Evolutionary conservation across 306 rosid species (phyloP).

Genomic region (Quercus alba): DNA sequence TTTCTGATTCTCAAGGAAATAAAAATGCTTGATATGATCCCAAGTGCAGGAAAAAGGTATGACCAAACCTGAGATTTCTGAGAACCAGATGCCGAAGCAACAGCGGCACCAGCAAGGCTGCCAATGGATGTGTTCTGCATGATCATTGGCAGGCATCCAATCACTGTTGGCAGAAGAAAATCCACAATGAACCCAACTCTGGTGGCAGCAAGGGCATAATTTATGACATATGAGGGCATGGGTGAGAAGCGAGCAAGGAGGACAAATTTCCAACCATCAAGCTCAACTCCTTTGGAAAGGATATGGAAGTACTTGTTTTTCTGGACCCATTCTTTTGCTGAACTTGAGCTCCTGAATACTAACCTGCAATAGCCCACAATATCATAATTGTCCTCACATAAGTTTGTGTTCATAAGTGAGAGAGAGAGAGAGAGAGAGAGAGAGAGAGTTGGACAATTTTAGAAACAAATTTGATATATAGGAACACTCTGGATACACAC

Average conservation of each 20-base stretch:
- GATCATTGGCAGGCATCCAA: slow-evolving; percentile 94
- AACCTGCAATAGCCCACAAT: slow-evolving; percentile 44
- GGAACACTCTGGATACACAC: no score
- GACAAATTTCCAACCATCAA: slow-evolving; percentile 96
- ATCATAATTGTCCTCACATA: neutral
- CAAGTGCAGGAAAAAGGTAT: slow-evolving; percentile 67
- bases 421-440: neutral
- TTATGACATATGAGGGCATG: slow-evolving; percentile 80
- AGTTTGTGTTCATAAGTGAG: neutral
- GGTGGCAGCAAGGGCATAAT: slow-evolving; percentile 92
- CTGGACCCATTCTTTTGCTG: slow-evolving; percentile 82
- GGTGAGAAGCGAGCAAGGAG: slow-evolving; percentile 98
- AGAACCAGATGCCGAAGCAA: slow-evolving; percentile 66
- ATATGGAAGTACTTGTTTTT: slow-evolving; percentile 71
- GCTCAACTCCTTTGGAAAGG: slow-evolving; percentile 83
- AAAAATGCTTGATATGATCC: slow-evolving; percentile 72
- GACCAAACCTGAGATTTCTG: slow-evolving; percentile 65
- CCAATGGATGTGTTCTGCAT: slow-evolving; percentile 91
- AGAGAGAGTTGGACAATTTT: neutral
- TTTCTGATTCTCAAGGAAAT: slow-evolving; percentile 82
- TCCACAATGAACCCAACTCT: slow-evolving; percentile 71
- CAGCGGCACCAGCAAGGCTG: slow-evolving; percentile 95
- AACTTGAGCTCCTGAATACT: slow-evolving; percentile 65
- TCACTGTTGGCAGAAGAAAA: slow-evolving; percentile 77
- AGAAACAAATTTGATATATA: neutral